Evolutionary conservation across 1,139 yeast species (phyloP).

Genomic region (Yamadazyma diddensiae): DNA sequence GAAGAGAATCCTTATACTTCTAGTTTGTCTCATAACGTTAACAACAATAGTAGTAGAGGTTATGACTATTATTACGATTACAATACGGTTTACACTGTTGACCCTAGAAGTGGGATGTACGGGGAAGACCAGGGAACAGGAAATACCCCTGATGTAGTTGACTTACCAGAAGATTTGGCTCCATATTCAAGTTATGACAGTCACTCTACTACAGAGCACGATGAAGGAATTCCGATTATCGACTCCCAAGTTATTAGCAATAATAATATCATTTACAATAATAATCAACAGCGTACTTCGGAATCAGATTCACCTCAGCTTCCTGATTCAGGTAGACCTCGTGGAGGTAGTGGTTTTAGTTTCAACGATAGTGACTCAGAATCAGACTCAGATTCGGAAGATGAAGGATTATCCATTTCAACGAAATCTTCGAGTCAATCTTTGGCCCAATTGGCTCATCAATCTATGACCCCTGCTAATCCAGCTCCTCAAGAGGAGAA

Average conservation of each 20-base stretch:
- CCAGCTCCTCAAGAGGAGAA: slow-evolving; percentile 4
- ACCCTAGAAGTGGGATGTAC: slow-evolving; percentile 47
- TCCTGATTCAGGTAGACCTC: slow-evolving; percentile 3
- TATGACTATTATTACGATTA: slow-evolving; percentile 85
- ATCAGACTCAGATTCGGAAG: slow-evolving; percentile 22
- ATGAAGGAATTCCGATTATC: slow-evolving; percentile 21
- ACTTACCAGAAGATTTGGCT: slow-evolving; percentile 43
- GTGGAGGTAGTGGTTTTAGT: slow-evolving; percentile 6
- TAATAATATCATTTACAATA: slow-evolving; percentile 13
- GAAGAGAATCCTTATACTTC: slow-evolving; percentile 52
- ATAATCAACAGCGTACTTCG: slow-evolving; percentile 9
- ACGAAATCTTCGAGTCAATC: slow-evolving; percentile 44
- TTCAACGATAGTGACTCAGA: slow-evolving; percentile 21
- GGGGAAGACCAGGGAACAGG: slow-evolving; percentile 21
- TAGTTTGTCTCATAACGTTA: slow-evolving; percentile 76
- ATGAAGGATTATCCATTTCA: slow-evolving; percentile 40
- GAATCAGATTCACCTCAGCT: slow-evolving; percentile 6
- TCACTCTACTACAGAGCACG: slow-evolving; percentile 25
- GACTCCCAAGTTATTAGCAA: slow-evolving; percentile 17
- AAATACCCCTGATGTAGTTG: slow-evolving; percentile 40
- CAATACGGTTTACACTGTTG: slow-evolving; percentile 71
- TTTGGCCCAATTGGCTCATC: slow-evolving; percentile 45
- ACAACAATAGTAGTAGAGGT: slow-evolving; percentile 63
- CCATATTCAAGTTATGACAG: slow-evolving; percentile 40
- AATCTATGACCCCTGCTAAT: slow-evolving; percentile 20